These are phyloP conservation scores for Ogataea glucozyma DNA, from an alignment of 805 yeast species.

Conservation along the genomic window DNA sequence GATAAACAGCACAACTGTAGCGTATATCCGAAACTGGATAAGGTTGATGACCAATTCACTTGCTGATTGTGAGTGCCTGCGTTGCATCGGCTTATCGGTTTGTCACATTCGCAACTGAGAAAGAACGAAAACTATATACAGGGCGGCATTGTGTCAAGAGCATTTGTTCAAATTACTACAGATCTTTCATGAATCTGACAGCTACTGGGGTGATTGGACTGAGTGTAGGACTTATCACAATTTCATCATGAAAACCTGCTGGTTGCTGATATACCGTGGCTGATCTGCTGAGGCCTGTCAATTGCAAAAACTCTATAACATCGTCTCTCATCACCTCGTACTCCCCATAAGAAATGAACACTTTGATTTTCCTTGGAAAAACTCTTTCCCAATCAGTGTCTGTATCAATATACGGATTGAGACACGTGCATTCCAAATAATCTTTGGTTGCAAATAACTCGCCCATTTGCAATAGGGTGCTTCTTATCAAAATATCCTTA, in stretches of 20 bases:
- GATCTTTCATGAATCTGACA: background rate
- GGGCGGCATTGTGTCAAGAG: no score
- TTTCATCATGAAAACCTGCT: constrained; percentile 5
- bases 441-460: constrained; percentile 5
- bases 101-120: no score
- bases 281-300: constrained; percentile 1
- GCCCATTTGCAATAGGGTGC: constrained; percentile 5
- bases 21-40: no score
- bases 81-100: no score
- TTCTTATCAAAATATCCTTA: constrained; percentile 7
- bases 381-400: constrained; percentile 7
- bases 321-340: constrained; percentile 8
- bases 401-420: constrained; percentile 9
- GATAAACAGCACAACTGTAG: no score
- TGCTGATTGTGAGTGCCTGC: no score
- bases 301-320: background rate
- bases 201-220: background rate
- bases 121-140: no score
- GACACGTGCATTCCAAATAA: background rate
- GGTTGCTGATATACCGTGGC: constrained; percentile 5
- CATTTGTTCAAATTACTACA: no score
- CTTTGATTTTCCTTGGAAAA: constrained; percentile 4
- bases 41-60: no score
- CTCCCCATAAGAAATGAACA: constrained; percentile 10
- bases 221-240: background rate